Evolutionary conservation across 148 eudicot genomes (phyloP).

Genomic region (Hydrangea macrophylla): DNA sequence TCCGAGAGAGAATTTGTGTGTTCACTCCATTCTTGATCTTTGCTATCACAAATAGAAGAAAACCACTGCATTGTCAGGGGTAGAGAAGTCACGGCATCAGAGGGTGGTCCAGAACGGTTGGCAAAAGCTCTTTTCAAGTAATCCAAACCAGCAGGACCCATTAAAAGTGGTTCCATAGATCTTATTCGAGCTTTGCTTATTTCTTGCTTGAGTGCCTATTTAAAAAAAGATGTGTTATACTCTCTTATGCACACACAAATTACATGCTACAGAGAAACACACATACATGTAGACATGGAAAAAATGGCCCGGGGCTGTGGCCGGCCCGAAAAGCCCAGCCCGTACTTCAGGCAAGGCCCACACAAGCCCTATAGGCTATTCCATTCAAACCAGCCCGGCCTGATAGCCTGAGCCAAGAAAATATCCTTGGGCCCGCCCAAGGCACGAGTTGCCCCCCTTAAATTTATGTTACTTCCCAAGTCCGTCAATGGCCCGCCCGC

Average conservation of each 20-base stretch:
- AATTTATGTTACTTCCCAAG: too few species aligned
- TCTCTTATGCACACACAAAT: too few species aligned
- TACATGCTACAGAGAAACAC: neutral
- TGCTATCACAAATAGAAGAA: constrained; percentile 35
- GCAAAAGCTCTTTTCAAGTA: constrained; percentile 66
- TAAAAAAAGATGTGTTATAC: neutral
- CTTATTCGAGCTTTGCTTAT: constrained; percentile 80
- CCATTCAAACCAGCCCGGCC: too few species aligned
- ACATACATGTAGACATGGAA: too few species aligned
- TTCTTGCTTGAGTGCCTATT: constrained; percentile 72
- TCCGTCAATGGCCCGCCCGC: too few species aligned
- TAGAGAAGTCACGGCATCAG: constrained; percentile 49
- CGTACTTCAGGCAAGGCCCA: too few species aligned
- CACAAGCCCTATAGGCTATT: too few species aligned
- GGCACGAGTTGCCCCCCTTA: too few species aligned
- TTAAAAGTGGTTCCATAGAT: constrained; percentile 76
- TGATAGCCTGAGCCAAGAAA: too few species aligned
- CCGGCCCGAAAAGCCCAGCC: too few species aligned
- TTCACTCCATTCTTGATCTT: constrained; percentile 75
- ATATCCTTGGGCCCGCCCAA: too few species aligned
- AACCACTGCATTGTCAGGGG: constrained; percentile 77
- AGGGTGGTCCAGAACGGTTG: constrained; percentile 56
- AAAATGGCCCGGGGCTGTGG: too few species aligned
- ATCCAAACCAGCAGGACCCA: constrained; percentile 78
- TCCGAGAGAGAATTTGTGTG: constrained; percentile 41